Conservation (phyloP, 2,329 filamentous ascomycete genomes). For the Periconia digitata region DNA sequence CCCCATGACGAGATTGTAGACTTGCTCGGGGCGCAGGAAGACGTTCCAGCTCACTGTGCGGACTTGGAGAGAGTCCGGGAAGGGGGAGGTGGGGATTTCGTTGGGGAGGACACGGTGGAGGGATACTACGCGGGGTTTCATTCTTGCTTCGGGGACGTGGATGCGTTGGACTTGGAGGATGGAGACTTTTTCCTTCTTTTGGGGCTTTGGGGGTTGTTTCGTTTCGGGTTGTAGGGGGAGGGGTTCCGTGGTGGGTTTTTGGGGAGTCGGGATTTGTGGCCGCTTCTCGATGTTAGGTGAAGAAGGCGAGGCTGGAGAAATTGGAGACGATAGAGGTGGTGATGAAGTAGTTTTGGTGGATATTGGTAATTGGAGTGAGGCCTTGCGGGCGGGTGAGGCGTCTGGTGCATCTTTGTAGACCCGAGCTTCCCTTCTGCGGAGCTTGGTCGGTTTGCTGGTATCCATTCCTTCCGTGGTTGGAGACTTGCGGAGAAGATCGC, state of each 20-base stretch:
- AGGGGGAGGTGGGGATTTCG: conserved; percentile 20
- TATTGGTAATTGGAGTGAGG: background rate
- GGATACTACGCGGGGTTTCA: background rate
- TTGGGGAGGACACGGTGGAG: conserved; percentile 10
- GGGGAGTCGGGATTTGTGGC: too few relatives aligned
- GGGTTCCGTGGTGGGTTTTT: conserved; percentile 1
- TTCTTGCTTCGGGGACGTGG: conserved; percentile 2
- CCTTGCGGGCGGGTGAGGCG: background rate
- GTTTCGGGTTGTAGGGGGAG: background rate
- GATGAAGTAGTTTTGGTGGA: background rate
- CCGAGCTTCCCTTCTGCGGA: background rate
- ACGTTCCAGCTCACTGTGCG: conserved; percentile 32
- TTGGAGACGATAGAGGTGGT: background rate
- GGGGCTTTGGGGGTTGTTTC: background rate
- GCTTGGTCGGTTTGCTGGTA: background rate
- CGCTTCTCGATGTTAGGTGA: background rate
- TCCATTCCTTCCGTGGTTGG: background rate
- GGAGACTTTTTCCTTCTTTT: background rate
- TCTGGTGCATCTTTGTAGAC: background rate
- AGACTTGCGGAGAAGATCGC: background rate
- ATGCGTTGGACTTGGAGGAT: conserved; percentile 6
- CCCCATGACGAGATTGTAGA: conserved; percentile 33
- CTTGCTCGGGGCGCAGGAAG: conserved; percentile 33
- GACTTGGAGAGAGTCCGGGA: conserved; percentile 12
- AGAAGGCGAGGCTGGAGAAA: background rate